Evolutionary conservation across 2,329 filamentous ascomycete species (phyloP).

Genomic region (Keithomyces neogunnii): DNA sequence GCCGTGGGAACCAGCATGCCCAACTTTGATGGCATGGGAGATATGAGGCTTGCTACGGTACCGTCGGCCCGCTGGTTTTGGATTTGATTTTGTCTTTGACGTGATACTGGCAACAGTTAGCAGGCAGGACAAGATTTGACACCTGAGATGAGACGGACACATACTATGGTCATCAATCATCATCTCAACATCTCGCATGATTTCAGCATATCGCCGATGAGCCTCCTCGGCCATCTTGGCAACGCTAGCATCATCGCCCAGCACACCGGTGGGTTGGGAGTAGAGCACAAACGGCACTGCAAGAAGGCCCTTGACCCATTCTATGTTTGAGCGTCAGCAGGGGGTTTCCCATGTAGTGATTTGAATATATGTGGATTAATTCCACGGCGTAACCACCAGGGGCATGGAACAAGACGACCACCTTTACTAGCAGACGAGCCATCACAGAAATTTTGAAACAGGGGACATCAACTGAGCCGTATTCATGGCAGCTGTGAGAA

Average conservation of each 20-base stretch:
- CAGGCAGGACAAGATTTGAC: too few species aligned
- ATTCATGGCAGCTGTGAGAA: neutral
- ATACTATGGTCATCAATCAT: constrained; percentile 88
- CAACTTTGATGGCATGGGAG: constrained; percentile 63
- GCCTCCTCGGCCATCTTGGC: constrained; percentile 69
- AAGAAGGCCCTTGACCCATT: constrained; percentile 94
- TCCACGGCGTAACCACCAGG: neutral
- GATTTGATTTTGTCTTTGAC: constrained; percentile 42
- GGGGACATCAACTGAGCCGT: too few species aligned
- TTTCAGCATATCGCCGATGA: constrained; percentile 85
- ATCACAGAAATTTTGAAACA: too few species aligned
- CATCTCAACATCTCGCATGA: constrained; percentile 85
- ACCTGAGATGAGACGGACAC: constrained; percentile 10
- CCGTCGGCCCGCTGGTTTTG: constrained; percentile 3
- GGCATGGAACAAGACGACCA: too few species aligned
- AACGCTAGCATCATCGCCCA: constrained; percentile 60
- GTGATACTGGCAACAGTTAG: constrained; percentile 44
- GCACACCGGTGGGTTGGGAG: constrained; percentile 84
- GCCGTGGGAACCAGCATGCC: constrained; percentile 85
- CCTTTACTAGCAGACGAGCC: too few species aligned
- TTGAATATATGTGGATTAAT: too few species aligned
- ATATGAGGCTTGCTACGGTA: constrained; percentile 24
- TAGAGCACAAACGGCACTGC: constrained; percentile 95
- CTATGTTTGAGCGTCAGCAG: constrained; percentile 29
- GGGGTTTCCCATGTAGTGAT: neutral